Percentiles rank a stretch among this genome's conserved stretches.
phyloP scores from a whole-genome alignment of 2,329 filamentous ascomycete species.

The Claviceps sp. region DNA sequence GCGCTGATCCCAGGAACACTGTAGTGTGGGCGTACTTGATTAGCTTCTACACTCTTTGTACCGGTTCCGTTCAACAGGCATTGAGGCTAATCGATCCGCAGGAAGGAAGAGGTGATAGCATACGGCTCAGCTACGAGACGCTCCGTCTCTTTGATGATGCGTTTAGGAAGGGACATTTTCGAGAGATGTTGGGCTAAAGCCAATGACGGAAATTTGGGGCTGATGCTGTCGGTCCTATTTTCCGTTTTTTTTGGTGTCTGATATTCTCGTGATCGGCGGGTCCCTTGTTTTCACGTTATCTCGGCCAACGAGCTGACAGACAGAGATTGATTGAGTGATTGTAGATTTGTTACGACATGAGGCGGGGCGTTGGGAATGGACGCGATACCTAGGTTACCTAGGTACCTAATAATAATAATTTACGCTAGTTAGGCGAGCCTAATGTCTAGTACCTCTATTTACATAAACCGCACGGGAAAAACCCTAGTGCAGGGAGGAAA shows the following conservation, averaged over 20 bases:
- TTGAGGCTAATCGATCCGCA: conserved; percentile 3
- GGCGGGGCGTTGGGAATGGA: conserved; percentile 6
- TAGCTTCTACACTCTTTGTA: neutral
- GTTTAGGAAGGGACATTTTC: conserved; percentile 71
- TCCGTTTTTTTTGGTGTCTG: neutral
- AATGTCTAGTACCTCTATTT: too few relatives aligned
- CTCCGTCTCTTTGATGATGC: conserved; percentile 98
- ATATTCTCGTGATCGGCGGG: neutral
- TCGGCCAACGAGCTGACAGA: neutral
- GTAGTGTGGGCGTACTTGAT: conserved; percentile 5
- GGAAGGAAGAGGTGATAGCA: conserved; percentile 19
- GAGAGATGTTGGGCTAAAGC: conserved; percentile 1
- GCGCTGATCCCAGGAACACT: conserved; percentile 95
- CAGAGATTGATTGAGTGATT: neutral
- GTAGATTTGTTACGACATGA: conserved; percentile 1
- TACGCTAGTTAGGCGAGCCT: too few relatives aligned
- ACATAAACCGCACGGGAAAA: too few relatives aligned
- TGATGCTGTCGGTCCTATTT: neutral
- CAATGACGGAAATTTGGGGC: neutral
- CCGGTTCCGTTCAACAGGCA: neutral
- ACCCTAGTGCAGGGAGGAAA: too few relatives aligned
- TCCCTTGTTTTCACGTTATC: neutral
- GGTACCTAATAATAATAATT: too few relatives aligned
- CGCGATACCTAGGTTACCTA: conserved; percentile 5
- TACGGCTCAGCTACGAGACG: conserved; percentile 93